Evolutionary conservation across 495 filamentous ascomycete genomes (phyloP), one percentile per base, ranked within the genome.

Genomic region (Margaritispora aquatica): DNA sequence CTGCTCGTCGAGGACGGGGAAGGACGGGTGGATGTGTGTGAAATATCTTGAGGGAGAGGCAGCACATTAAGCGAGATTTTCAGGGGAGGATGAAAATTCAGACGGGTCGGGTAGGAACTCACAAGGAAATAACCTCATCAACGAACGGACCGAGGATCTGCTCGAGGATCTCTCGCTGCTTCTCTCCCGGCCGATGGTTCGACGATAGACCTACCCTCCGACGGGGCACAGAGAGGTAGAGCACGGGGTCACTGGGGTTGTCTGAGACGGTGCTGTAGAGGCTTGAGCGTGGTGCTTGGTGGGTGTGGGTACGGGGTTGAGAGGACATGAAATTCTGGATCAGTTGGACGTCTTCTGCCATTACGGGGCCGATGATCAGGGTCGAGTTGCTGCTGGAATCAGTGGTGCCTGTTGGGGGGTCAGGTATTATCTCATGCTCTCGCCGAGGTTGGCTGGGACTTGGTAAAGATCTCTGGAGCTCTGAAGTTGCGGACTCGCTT

Each of bases 1-100:
- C 50, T 77, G 73, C 22, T 78, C 78, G 53, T 82, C 78, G 22
- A 83, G 74, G 20, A 83, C 72, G 0, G 80, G 80, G 55, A 83
- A 80, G 29, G 77, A 75, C 27, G 71, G 69, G 64, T 83, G 80
- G 61, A 82, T 75, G 19, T 76, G 66, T 54, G 76, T 71, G 48
- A 82, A 70, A 53, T 80, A 81, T 44, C 77, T 80, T 27, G 10
- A 8, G 7, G 44, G 19, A n/a, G n/a, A n/a, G n/a, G n/a, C n/a
- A n/a, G n/a, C n/a, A n/a, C n/a, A n/a, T n/a, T n/a, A n/a, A n/a
- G n/a, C n/a, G n/a, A n/a, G n/a, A n/a, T n/a, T n/a, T n/a, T n/a
- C n/a, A n/a, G n/a, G n/a, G n/a, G n/a, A n/a, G n/a, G n/a, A n/a
- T n/a, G n/a, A n/a, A n/a, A n/a, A n/a, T n/a, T n/a, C n/a, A n/a